Conservation (phyloP, 1,284 basidiomycete species). For the Xerocomus alliaceus region DNA sequence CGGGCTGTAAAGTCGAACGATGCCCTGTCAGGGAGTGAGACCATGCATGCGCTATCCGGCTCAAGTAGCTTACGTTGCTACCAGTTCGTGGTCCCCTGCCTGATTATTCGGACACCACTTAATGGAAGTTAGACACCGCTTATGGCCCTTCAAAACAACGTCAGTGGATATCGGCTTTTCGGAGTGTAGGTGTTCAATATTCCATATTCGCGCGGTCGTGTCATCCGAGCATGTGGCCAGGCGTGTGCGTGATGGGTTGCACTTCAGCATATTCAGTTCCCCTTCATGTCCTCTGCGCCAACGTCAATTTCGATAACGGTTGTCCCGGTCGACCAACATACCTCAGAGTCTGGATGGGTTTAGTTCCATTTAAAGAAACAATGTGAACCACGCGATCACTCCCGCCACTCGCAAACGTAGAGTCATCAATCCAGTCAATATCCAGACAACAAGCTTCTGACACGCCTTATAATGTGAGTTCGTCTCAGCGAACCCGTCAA, state of each 20-base stretch:
- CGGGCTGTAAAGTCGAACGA: conserved; percentile 80
- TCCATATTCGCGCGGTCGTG: conserved; percentile 78
- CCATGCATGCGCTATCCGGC: background rate
- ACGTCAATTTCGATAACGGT: conserved; percentile 14
- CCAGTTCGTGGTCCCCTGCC: conserved; percentile 56
- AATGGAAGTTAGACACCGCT: conserved; percentile 68
- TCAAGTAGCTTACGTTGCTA: conserved; percentile 68
- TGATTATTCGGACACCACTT: conserved; percentile 70
- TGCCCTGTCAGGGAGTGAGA: conserved; percentile 50
- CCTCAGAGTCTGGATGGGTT: conserved; percentile 64
- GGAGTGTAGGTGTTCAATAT: conserved; percentile 48
- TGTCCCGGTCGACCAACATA: conserved; percentile 44
- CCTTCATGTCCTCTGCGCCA: conserved; percentile 68
- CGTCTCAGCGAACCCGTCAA: background rate
- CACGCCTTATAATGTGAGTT: conserved; percentile 20
- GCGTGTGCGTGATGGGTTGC: conserved; percentile 66
- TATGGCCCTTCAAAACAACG: conserved; percentile 67
- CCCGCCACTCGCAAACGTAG: conserved; percentile 75
- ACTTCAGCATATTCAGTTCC: conserved; percentile 81
- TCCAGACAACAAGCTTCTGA: conserved; percentile 74
- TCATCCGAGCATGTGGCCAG: conserved; percentile 85
- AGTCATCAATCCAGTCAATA: conserved; percentile 79
- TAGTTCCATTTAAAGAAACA: conserved; percentile 56
- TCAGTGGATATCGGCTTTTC: conserved; percentile 37
- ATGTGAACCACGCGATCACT: conserved; percentile 72